Evolutionary conservation across 192 early-diverging fungal genomes (phyloP).

Genomic region (Neocallimastix lanati): DNA sequence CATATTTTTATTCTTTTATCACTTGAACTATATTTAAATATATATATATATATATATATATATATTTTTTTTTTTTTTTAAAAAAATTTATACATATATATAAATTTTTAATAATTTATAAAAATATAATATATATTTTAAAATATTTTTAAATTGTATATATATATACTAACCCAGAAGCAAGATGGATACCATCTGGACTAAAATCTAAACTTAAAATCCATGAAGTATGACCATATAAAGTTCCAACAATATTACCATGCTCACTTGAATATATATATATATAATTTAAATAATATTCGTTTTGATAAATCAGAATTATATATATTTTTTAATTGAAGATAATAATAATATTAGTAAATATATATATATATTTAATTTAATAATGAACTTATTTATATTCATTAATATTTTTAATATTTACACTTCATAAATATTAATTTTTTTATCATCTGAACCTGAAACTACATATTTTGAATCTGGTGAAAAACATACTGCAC

Average conservation of each 20-base stretch:
- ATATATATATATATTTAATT: too few relatives aligned
- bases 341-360: too few relatives aligned
- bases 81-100: too few relatives aligned
- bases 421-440: slow-evolving; percentile 51
- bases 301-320: too few relatives aligned
- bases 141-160: too few relatives aligned
- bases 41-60: too few relatives aligned
- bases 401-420: not conserved
- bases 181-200: slow-evolving; percentile 45
- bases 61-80: too few relatives aligned
- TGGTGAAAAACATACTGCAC: slow-evolving; percentile 52
- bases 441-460: slow-evolving; percentile 68
- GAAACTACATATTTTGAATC: slow-evolving; percentile 48
- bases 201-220: slow-evolving; percentile 50
- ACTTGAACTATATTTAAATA: slow-evolving; percentile 24
- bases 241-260: slow-evolving; percentile 48
- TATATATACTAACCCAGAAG: slow-evolving; percentile 24
- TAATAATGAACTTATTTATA: slow-evolving; percentile 5
- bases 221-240: slow-evolving; percentile 66
- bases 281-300: too few relatives aligned
- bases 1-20: slow-evolving; percentile 71
- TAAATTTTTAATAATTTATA: too few relatives aligned
- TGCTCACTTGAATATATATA: slow-evolving; percentile 23
- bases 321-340: too few relatives aligned
- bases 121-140: too few relatives aligned